These are phyloP conservation scores for Ganoderma meredithae DNA, from an alignment of 1,284 basidiomycete species.

Conservation along the genomic window DNA sequence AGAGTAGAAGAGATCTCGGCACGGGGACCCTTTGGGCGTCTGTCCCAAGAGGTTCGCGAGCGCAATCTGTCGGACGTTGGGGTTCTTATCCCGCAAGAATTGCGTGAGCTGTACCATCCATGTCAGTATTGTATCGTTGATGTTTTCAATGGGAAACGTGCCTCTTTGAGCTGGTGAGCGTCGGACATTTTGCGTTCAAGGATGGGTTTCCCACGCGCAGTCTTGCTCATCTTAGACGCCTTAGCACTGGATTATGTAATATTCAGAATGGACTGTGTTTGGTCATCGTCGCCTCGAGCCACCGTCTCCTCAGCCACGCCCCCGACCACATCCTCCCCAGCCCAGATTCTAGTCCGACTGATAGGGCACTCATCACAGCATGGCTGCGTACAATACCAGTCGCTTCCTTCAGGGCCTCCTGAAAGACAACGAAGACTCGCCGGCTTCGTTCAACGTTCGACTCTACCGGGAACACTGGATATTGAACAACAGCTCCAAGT, in stretches of 20 bases:
- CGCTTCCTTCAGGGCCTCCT: conserved; percentile 66
- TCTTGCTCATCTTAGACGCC: conserved; percentile 25
- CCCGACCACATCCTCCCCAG: conserved; percentile 3
- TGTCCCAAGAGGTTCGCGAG: conserved; percentile 85
- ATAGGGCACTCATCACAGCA: conserved; percentile 32
- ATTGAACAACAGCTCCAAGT: conserved; percentile 78
- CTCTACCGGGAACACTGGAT: conserved; percentile 81
- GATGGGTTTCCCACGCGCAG: conserved; percentile 38
- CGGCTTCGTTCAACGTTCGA: conserved; percentile 78
- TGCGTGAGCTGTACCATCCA: conserved; percentile 62
- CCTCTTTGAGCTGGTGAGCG: conserved; percentile 66
- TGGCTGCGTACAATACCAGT: conserved; percentile 76
- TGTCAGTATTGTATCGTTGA: neutral
- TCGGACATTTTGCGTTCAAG: conserved; percentile 38
- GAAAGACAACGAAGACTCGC: conserved; percentile 58
- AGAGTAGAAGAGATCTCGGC: conserved; percentile 79
- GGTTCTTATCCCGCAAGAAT: conserved; percentile 89
- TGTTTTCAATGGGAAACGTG: conserved; percentile 34
- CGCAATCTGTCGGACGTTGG: conserved; percentile 87
- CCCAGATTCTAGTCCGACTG: neutral
- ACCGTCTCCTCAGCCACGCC: conserved; percentile 17
- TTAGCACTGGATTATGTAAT: conserved; percentile 36
- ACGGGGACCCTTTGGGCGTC: conserved; percentile 74
- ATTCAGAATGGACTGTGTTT: conserved; percentile 20
- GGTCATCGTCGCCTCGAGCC: conserved; percentile 10